These are phyloP conservation scores for Calonectria pteridis DNA, from an alignment of 2,329 filamentous ascomycete genomes.

Conservation along the genomic window DNA sequence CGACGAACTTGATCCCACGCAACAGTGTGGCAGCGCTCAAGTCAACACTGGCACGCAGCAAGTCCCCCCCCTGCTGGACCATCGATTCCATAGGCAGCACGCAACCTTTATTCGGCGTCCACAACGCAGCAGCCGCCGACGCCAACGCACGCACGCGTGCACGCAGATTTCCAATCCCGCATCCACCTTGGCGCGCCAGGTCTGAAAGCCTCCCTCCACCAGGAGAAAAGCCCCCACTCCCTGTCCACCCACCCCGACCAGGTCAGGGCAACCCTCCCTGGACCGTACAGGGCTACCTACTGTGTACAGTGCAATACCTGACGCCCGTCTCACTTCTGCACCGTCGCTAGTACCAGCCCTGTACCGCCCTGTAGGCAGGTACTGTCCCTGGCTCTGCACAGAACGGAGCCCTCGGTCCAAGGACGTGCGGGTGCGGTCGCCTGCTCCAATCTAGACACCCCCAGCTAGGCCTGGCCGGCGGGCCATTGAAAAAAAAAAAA, in stretches of 20 bases:
- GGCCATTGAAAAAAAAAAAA: conserved; percentile 43
- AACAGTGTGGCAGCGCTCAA: not conserved
- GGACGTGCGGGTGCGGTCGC: conserved; percentile 24
- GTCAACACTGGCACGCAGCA: conserved; percentile 7
- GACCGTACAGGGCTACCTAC: not conserved
- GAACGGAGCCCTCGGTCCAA: conserved; percentile 18
- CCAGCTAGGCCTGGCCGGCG: conserved; percentile 35
- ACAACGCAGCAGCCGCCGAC: conserved; percentile 21
- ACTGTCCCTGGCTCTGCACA: conserved; percentile 12
- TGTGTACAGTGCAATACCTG: conserved; percentile 13
- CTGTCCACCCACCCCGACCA: conserved; percentile 1
- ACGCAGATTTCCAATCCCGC: conserved; percentile 41
- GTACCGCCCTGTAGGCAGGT: conserved; percentile 10
- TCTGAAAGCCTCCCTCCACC: conserved; percentile 16
- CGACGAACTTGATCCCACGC: not conserved
- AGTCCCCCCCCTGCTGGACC: conserved; percentile 7
- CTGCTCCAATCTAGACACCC: conserved; percentile 31
- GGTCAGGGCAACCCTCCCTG: conserved; percentile 10
- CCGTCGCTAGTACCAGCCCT: conserved; percentile 5
- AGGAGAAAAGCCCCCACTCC: conserved; percentile 29
- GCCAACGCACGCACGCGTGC: conserved; percentile 29
- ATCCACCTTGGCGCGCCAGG: conserved; percentile 28
- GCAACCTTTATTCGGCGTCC: conserved; percentile 15
- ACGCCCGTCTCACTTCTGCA: not conserved
- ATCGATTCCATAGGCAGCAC: not conserved